Conservation (phyloP, 2,329 filamentous ascomycete genomes). For the Trichoderma arundinaceum region DNA sequence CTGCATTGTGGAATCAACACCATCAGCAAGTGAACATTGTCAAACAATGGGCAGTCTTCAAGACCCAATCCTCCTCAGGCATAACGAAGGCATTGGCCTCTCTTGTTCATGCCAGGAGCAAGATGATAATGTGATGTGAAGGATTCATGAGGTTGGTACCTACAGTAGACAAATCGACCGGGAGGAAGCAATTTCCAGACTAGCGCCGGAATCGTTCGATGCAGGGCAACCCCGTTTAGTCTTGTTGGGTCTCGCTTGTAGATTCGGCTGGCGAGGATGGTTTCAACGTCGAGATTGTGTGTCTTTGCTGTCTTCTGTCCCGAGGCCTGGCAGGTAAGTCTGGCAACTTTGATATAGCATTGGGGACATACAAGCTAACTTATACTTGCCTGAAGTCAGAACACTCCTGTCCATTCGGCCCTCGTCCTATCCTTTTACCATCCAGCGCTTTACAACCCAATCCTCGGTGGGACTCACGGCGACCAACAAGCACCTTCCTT, state of each 20-base stretch:
- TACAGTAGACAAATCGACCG: constrained; percentile 24
- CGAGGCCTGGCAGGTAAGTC: constrained; percentile 31
- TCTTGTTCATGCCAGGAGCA: constrained; percentile 2
- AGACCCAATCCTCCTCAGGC: constrained; percentile 1
- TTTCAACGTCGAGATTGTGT: constrained; percentile 8
- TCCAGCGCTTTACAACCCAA: constrained; percentile 38
- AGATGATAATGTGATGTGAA: constrained; percentile 10
- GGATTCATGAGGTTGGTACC: constrained; percentile 10
- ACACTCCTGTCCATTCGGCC: constrained; percentile 37
- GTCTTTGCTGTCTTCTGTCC: constrained; percentile 1
- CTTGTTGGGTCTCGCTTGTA: constrained; percentile 28
- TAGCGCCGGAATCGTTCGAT: constrained; percentile 32
- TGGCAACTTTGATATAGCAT: constrained; percentile 31
- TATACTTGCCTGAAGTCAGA: constrained; percentile 45
- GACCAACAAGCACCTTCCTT: constrained; percentile 41
- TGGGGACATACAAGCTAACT: constrained; percentile 47
- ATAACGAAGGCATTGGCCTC: background rate
- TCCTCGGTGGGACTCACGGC: constrained; percentile 42
- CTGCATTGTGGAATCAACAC: constrained; percentile 33
- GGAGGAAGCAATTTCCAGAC: constrained; percentile 27
- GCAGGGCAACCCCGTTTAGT: constrained; percentile 31
- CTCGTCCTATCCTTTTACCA: constrained; percentile 37
- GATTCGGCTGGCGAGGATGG: constrained; percentile 14
- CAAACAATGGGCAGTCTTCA: constrained; percentile 26
- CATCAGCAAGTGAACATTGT: constrained; percentile 34